Conservation (phyloP, 2,329 filamentous ascomycete species). For the Epichloe uncinata region DNA sequence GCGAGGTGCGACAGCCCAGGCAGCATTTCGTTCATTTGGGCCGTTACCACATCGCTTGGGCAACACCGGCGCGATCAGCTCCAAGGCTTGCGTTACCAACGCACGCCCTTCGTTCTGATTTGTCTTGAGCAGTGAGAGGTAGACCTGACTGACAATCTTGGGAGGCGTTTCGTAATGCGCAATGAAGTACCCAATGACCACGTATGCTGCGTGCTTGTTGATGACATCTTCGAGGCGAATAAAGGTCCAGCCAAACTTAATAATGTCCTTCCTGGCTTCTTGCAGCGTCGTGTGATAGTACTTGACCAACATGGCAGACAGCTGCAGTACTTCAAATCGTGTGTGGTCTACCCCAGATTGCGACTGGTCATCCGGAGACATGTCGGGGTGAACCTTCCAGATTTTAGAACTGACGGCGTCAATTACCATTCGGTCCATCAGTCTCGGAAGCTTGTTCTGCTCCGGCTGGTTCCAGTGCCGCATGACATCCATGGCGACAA, state of each 20-base stretch:
- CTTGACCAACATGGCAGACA: constrained; percentile 90
- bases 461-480: constrained; percentile 55
- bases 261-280: constrained; percentile 91
- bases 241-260: constrained; percentile 98
- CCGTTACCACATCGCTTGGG: constrained; percentile 67
- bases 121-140: constrained; percentile 77
- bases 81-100: constrained; percentile 84
- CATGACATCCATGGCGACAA: constrained; percentile 93
- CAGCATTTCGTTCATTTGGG: constrained; percentile 57
- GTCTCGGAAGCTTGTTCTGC: constrained; percentile 44
- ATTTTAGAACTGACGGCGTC: constrained; percentile 85
- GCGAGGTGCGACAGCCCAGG: constrained; percentile 83
- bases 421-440: constrained; percentile 79
- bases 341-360: constrained; percentile 89
- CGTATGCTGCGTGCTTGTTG: constrained; percentile 97
- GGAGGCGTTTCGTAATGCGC: constrained; percentile 90
- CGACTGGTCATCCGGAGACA: constrained; percentile 67
- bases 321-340: constrained; percentile 86
- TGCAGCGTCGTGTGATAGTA: constrained; percentile 81
- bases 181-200: constrained; percentile 95
- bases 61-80: constrained; percentile 87
- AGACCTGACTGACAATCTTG: constrained; percentile 93
- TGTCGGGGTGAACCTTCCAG: constrained; percentile 79
- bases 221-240: constrained; percentile 97
- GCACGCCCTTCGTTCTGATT: constrained; percentile 91